Base-by-base conservation (phyloP, 371 early-diverging fungal species). In the Entomophthora muscae region DNA sequence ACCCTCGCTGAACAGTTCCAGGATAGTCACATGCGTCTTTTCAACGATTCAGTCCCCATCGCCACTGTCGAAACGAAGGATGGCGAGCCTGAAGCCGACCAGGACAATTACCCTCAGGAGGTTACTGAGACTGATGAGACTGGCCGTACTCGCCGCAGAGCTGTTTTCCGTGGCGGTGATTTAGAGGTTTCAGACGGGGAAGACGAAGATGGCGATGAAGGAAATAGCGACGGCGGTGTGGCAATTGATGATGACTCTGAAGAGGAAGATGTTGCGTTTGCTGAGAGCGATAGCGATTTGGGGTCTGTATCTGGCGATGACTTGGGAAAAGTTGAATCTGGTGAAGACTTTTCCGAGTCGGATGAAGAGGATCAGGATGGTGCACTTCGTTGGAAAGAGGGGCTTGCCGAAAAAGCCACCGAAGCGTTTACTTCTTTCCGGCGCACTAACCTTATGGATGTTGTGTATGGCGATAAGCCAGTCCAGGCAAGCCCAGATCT, bases 1-100 rank as follows among this genome's bases (percentile, higher is more conserved):
- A 89, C 91, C 0, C 69, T 92, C 31, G 85, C 85, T 23, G 85
- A 89, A 51, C 83, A 86, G 65, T 75, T 97, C 42, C 77, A 82
- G 54, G 77, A 75, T 5, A 85, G 86, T 66, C 81, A 88, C 54
- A 72, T 97, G 65, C 82, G 84, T 22, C 77, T 97, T 61, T 97
- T 97, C 68, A 78, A 83, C 7, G 75, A 76, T 22, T 83, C 93
- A 7, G 73, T 80, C 27, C 90, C 89, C 13, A 68, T 91, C 63
- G 31, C 23, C 30, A 73, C 73, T 63, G 88, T 85, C n/a, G 76
- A 72, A 0, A n/a, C n/a, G n/a, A n/a, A n/a, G n/a, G 82, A 83
- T 71, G 63, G 78, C 13, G 73, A 69, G 52, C 31, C 21, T 30
- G 10, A 58, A 30, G 58, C 29, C 26, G 31, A 27, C 58, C 3